A percentile compares a stretch with the other conserved stretches of the same genome.
Conservation (phyloP, 768 basidiomycete genomes). For the Gymnopilus junonius region DNA sequence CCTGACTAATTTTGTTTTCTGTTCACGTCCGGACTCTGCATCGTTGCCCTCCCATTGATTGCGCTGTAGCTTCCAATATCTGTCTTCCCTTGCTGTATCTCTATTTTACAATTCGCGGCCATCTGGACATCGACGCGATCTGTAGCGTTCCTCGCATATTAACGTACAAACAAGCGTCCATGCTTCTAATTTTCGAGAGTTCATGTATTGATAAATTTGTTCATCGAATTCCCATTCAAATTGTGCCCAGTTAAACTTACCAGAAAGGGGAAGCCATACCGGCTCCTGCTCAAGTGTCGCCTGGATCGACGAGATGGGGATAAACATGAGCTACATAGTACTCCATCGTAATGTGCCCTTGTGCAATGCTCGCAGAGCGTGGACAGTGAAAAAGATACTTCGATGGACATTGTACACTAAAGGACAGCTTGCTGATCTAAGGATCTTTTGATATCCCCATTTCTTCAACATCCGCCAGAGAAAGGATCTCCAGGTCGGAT, state of each 20-base stretch:
- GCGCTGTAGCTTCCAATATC: not conserved
- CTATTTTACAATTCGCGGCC: slow-evolving; percentile 15
- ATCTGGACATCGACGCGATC: slow-evolving; percentile 26
- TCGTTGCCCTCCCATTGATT: not conserved
- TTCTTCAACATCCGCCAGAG: not conserved
- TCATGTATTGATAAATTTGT: not conserved
- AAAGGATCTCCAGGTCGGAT: slow-evolving; percentile 15
- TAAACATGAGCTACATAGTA: too few species aligned
- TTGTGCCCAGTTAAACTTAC: too few species aligned
- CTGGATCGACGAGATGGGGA: too few species aligned
- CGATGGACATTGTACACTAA: not conserved
- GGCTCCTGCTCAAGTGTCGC: too few species aligned
- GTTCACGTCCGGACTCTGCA: not conserved
- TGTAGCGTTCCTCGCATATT: slow-evolving; percentile 15
- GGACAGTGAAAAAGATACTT: not conserved
- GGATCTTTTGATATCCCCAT: not conserved
- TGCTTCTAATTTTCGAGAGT: not conserved
- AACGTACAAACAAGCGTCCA: slow-evolving; percentile 1
- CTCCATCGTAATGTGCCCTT: too few species aligned
- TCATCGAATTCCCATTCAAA: not conserved
- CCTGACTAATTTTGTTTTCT: not conserved
- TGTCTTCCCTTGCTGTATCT: slow-evolving; percentile 16
- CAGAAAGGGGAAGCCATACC: too few species aligned
- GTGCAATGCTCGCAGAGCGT: too few species aligned
- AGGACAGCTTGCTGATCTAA: not conserved